Base-by-base conservation (phyloP, 2,329 filamentous ascomycete species). In the Aspergillus melleus region DNA sequence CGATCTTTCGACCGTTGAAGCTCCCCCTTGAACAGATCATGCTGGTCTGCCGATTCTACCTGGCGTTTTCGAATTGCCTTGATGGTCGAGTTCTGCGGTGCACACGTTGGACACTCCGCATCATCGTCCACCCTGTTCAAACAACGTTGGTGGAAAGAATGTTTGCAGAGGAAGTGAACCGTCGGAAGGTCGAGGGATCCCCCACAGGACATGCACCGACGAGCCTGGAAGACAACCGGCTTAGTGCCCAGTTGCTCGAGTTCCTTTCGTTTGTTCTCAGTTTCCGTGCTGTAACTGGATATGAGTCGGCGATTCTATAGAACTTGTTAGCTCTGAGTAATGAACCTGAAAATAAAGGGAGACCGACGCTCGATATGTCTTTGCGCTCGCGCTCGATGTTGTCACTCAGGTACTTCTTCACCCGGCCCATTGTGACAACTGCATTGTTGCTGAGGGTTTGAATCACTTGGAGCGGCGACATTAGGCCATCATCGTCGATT, bases 91-190 rank as follows among this genome's bases (percentile, higher is more conserved):
- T 98, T 97, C 62, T 91, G 88, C 20, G 86, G 83, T 26, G 90
- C 88, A 70, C 95, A 99, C 36, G 92, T 84, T 10, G 94, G 92
- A 73, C 95, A 99, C 75, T 97, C 92, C 0, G 88, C 84, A 44
- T 86, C 81, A 10, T 86, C 82, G 54, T 88, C 87, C 11, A 81
- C 80, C 5, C 82, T 80, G 71, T 91, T 90, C 47, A 99, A 79
- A 75, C 94, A 99, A 50, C 91, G 84, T 78, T 96, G 91, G 73
- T 99, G 95, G 81, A 97, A 99, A 61, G 89, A 93, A 75, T 99
- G 95, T 75, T 96, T 96, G 80, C 95, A 99, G 64, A 99, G 78
- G 74, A 99, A 99, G 73, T 99, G 95, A 52, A 99, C 93, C 0
- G 89, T 91, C 0, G 95, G 95, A 12, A 98, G 81, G 65, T 97